Percentiles rank a stretch among this genome's conserved stretches.
These are phyloP conservation scores for Penicillium maclennaniae DNA, from an alignment of 495 filamentous ascomycete genomes.

Conservation along the genomic window DNA sequence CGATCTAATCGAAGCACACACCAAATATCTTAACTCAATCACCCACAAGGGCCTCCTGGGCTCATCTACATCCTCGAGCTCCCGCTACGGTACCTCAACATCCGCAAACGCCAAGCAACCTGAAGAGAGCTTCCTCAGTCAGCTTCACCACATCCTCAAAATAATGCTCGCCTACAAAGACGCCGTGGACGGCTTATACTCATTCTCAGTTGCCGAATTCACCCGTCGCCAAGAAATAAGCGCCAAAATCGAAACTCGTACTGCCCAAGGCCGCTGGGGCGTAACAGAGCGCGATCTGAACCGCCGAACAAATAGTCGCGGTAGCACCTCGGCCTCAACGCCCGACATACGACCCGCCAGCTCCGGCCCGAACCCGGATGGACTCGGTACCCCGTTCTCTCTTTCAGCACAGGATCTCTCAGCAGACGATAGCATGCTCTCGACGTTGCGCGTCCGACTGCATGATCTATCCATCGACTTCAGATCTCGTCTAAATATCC, in stretches of 20 bases:
- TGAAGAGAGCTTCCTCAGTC: constrained; percentile 81
- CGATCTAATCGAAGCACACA: constrained; percentile 90
- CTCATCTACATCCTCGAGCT: constrained; percentile 45
- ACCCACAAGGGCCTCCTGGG: constrained; percentile 95
- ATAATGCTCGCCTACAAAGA: constrained; percentile 93
- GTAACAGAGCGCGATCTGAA: constrained; percentile 52
- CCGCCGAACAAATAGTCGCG: constrained; percentile 26
- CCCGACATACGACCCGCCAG: constrained; percentile 27
- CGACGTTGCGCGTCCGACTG: constrained; percentile 68
- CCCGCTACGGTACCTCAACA: constrained; percentile 32
- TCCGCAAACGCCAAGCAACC: constrained; percentile 49
- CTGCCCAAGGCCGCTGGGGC: constrained; percentile 60
- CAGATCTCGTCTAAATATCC: constrained; percentile 64
- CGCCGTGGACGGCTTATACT: constrained; percentile 90
- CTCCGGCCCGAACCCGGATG: constrained; percentile 27
- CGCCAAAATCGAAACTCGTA: constrained; percentile 65
- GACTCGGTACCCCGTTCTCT: constrained; percentile 31
- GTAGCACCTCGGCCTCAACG: constrained; percentile 26
- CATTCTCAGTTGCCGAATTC: constrained; percentile 89
- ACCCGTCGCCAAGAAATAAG: constrained; percentile 81
- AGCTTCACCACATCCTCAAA: constrained; percentile 88
- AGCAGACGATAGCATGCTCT: constrained; percentile 65
- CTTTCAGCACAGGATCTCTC: constrained; percentile 30
- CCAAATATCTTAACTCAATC: constrained; percentile 83
- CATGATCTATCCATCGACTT: constrained; percentile 69